Percentiles rank a stretch among this genome's conserved stretches.
phyloP scores from a whole-genome alignment of 2,329 filamentous ascomycete species.

The Purpureocillium lavendulum region DNA sequence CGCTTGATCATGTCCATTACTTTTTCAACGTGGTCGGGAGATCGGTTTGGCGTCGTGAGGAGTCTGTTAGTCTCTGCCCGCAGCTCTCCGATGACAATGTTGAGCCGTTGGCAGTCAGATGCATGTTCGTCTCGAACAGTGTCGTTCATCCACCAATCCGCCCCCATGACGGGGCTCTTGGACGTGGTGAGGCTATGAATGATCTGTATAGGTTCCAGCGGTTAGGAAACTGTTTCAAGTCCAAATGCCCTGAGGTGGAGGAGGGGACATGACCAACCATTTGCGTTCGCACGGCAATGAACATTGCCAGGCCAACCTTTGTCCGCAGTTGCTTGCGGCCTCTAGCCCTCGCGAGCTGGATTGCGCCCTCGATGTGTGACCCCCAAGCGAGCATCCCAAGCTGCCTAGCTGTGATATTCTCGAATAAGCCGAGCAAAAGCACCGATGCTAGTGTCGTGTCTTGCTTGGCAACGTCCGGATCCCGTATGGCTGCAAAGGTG shows the following conservation, averaged over 20 bases:
- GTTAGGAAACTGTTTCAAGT: too few relatives aligned
- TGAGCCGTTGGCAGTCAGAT: slow-evolving; percentile 40
- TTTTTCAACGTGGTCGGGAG: slow-evolving; percentile 39
- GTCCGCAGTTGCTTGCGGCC: slow-evolving; percentile 47
- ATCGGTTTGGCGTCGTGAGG: slow-evolving; percentile 36
- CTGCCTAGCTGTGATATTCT: slow-evolving; percentile 48
- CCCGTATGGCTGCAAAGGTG: slow-evolving; percentile 44
- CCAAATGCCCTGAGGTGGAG: not conserved
- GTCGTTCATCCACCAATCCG: slow-evolving; percentile 52
- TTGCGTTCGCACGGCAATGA: slow-evolving; percentile 51
- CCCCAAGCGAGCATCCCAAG: slow-evolving; percentile 51
- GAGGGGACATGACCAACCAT: slow-evolving; percentile 33
- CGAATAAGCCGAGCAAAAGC: slow-evolving; percentile 51
- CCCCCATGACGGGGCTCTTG: slow-evolving; percentile 42
- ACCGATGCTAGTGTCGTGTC: slow-evolving; percentile 53
- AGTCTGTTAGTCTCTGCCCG: slow-evolving; percentile 43
- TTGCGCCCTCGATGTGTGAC: slow-evolving; percentile 56
- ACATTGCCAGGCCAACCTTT: slow-evolving; percentile 44
- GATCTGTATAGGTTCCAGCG: slow-evolving; percentile 27
- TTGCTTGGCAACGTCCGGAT: slow-evolving; percentile 38
- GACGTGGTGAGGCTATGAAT: slow-evolving; percentile 48
- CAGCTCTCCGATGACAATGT: slow-evolving; percentile 46
- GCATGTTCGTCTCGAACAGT: slow-evolving; percentile 40
- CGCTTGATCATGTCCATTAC: slow-evolving; percentile 43
- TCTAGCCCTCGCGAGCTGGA: slow-evolving; percentile 49